Evolutionary conservation across 352 stramenopile genomes (phyloP), one percentile per base, ranked within the genome.

Genomic region (Pelagophyceae sp.): DNA sequence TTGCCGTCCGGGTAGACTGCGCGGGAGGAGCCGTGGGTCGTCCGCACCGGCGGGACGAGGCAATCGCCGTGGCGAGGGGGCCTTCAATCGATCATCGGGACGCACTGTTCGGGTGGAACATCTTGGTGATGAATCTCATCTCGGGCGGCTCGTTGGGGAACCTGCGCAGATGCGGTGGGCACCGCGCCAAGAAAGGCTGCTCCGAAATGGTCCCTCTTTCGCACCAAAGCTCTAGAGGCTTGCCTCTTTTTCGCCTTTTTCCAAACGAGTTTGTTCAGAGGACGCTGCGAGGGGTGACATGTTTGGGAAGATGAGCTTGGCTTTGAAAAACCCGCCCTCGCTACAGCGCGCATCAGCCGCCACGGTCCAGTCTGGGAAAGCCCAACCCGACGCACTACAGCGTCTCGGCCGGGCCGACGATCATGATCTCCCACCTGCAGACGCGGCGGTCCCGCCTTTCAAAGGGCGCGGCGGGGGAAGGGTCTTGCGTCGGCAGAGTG

Each of bases 321-420:
- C 95, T 83, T 97, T 98, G 87, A 99, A 99, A 82, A 99, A 98
- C 25, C 93, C 96, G 74, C 95, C 96, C 83, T 99, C 91, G 75
- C 58, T 79, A 83, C 58, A 67, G 11, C 5, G 31, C 31, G 58
- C 15, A 17, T 11, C 5, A 31, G 58, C 11, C 58, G 23, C 15
- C 58, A 15, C 23, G 5, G 23, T 15, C 23, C 58, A 31, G 58
- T 27, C 29, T 15, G 23, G 15, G 29, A n/a, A 31, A 67, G 23
- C 11, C 27, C 58, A n/a, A 35, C 15, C 11, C 5, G 15, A 67
- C 58, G 11, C 27, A 67, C 35, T 88, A 93, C 63, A 92, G 80
- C 35, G 87, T 91, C 63, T 84, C 85, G 67, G 89, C 84, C 23
- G 87, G 85, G n/a, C 96, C 96, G 78, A 99, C 95, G 54, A 99